These are phyloP conservation scores for Candida adriatica DNA, from an alignment of 805 yeast species.

Conservation along the genomic window DNA sequence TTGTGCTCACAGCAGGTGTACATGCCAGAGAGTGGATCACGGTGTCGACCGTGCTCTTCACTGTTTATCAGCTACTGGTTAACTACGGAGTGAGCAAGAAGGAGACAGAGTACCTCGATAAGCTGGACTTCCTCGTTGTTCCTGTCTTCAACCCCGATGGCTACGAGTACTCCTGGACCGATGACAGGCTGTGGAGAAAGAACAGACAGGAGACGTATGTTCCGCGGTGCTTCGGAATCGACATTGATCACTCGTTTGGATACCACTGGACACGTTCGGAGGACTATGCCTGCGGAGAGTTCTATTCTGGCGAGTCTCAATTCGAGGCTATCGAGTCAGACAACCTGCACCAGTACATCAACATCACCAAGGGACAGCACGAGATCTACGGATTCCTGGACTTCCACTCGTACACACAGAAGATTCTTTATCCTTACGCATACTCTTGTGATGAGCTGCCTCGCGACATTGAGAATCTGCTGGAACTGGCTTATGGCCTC, in stretches of 20 bases:
- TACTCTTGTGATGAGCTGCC: constrained; percentile 70
- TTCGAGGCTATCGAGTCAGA: constrained; percentile 59
- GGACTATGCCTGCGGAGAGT: constrained; percentile 72
- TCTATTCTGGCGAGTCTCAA: constrained; percentile 69
- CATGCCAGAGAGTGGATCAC: constrained; percentile 93
- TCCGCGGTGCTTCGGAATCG: constrained; percentile 72
- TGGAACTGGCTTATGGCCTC: constrained; percentile 77
- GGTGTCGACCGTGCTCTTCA: constrained; percentile 59
- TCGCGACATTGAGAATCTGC: constrained; percentile 70
- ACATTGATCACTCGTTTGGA: constrained; percentile 78
- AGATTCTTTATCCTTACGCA: constrained; percentile 76
- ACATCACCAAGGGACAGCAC: constrained; percentile 38
- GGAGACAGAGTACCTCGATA: constrained; percentile 41
- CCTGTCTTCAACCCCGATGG: constrained; percentile 94
- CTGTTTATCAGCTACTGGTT: constrained; percentile 39
- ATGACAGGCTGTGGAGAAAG: constrained; percentile 82
- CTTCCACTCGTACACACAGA: constrained; percentile 81
- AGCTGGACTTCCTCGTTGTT: constrained; percentile 65
- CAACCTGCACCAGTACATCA: constrained; percentile 40
- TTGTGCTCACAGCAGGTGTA: constrained; percentile 75
- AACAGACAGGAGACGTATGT: constrained; percentile 70
- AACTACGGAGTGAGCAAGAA: constrained; percentile 36
- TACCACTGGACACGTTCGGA: constrained; percentile 65
- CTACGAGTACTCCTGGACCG: constrained; percentile 73
- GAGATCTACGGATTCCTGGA: constrained; percentile 72